These are phyloP conservation scores for Pseudogymnoascus sp. DNA, from an alignment of 2,329 filamentous ascomycete species.

Conservation along the genomic window DNA sequence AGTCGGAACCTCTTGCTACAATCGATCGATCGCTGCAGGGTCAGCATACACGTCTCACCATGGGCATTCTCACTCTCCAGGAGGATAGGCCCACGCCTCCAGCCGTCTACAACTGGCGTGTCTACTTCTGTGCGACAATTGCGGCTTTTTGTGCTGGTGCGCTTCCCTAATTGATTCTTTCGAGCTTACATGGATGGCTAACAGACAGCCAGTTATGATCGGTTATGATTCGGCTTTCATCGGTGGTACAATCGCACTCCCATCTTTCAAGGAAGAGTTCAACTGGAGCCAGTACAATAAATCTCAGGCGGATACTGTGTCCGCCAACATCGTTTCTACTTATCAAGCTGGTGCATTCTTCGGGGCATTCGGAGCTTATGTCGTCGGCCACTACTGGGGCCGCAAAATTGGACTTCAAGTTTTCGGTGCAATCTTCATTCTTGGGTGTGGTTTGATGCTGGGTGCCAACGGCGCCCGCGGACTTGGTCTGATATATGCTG, in stretches of 20 bases:
- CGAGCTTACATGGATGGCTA: neutral
- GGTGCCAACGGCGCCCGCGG: slow-evolving; percentile 55
- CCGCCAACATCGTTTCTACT: slow-evolving; percentile 70
- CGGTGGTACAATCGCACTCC: slow-evolving; percentile 64
- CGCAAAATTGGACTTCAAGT: slow-evolving; percentile 57
- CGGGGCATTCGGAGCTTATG: slow-evolving; percentile 64
- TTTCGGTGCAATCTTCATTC: slow-evolving; percentile 56
- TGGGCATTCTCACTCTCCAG: slow-evolving; percentile 41
- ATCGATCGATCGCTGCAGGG: neutral
- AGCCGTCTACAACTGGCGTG: slow-evolving; percentile 54
- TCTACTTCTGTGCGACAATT: slow-evolving; percentile 47
- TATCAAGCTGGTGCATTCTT: slow-evolving; percentile 84
- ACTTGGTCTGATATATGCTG: slow-evolving; percentile 56
- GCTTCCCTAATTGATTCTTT: slow-evolving; percentile 39
- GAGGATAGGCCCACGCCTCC: slow-evolving; percentile 52
- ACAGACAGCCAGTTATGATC: neutral
- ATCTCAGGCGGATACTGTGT: slow-evolving; percentile 50
- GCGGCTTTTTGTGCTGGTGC: slow-evolving; percentile 51
- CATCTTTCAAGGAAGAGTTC: slow-evolving; percentile 65
- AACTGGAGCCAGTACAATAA: slow-evolving; percentile 44
- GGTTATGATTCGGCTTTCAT: slow-evolving; percentile 65
- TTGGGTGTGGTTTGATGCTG: slow-evolving; percentile 68
- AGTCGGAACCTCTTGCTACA: neutral
- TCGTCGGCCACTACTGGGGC: slow-evolving; percentile 59
- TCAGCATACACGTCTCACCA: slow-evolving; percentile 13